These are phyloP conservation scores for Trichophaea hybrida DNA, from an alignment of 2,329 filamentous ascomycete species.

Conservation along the genomic window DNA sequence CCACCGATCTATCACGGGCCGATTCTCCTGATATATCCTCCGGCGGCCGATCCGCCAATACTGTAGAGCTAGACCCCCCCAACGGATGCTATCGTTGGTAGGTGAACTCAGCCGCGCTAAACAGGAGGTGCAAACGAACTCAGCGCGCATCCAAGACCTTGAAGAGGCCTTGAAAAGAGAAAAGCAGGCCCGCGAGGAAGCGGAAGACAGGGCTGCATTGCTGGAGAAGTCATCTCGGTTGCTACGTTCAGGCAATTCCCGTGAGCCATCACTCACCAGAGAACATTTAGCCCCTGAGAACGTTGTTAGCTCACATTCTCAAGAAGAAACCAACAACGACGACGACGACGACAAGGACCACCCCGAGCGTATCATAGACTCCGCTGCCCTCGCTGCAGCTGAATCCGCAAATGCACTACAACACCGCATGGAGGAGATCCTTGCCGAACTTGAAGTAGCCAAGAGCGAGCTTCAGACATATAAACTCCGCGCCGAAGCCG, in stretches of 20 bases:
- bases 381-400: constrained; percentile 27
- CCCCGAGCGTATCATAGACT: neutral
- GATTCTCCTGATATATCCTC: neutral
- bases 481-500: constrained; percentile 60
- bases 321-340: neutral
- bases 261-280: neutral
- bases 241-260: neutral
- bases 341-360: neutral
- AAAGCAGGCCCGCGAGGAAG: constrained; percentile 63
- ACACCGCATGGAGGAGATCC: constrained; percentile 58
- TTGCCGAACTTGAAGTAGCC: constrained; percentile 66
- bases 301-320: neutral
- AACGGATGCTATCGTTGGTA: constrained; percentile 69
- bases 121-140: constrained; percentile 75
- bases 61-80: constrained; percentile 39
- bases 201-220: constrained; percentile 41
- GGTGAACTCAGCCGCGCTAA: constrained; percentile 73
- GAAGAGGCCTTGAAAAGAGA: constrained; percentile 68
- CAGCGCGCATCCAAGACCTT: constrained; percentile 61
- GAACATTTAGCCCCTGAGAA: neutral
- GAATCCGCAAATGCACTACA: constrained; percentile 43
- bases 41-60: constrained; percentile 6
- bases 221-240: constrained; percentile 50
- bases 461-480: constrained; percentile 66
- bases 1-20: constrained; percentile 4